Percentiles rank a stretch among this genome's conserved stretches.
Conservation (phyloP, 768 basidiomycete genomes). For the Trichaptum fuscoviolaceum region DNA sequence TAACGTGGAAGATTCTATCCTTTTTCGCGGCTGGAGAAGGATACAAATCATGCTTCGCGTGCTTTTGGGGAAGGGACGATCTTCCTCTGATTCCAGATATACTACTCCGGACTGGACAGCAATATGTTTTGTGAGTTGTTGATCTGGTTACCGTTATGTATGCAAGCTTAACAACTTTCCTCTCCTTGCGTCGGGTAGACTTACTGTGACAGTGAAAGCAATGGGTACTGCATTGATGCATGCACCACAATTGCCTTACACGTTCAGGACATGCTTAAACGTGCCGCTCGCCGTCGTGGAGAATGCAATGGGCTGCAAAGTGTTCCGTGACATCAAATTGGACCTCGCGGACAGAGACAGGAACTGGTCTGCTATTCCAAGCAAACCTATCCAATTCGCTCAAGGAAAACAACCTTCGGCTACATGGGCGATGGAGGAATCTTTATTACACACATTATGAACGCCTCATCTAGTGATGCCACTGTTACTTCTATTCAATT, state of each 20-base stretch:
- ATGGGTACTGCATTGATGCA: background rate
- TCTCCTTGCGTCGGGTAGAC: background rate
- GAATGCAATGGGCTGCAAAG: background rate
- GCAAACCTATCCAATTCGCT: background rate
- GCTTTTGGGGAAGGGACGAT: background rate
- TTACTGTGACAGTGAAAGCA: background rate
- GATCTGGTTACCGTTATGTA: background rate
- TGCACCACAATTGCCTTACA: background rate
- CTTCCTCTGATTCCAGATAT: background rate
- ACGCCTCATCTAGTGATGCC: too few relatives aligned
- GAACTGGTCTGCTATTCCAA: background rate
- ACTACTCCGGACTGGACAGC: background rate
- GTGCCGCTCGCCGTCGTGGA: background rate
- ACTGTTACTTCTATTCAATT: too few relatives aligned
- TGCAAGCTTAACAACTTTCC: background rate
- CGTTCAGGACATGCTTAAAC: background rate
- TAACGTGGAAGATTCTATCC: slow-evolving; percentile 24
- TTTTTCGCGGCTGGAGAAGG: background rate
- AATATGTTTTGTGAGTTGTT: background rate
- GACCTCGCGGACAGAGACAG: background rate
- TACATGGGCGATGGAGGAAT: background rate
- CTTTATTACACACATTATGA: background rate
- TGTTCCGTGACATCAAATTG: background rate
- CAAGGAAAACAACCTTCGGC: too few relatives aligned
- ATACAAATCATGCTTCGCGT: background rate